These are phyloP conservation scores for Dryadomyces sulphureus DNA, from an alignment of 2,329 filamentous ascomycete genomes.

Conservation along the genomic window DNA sequence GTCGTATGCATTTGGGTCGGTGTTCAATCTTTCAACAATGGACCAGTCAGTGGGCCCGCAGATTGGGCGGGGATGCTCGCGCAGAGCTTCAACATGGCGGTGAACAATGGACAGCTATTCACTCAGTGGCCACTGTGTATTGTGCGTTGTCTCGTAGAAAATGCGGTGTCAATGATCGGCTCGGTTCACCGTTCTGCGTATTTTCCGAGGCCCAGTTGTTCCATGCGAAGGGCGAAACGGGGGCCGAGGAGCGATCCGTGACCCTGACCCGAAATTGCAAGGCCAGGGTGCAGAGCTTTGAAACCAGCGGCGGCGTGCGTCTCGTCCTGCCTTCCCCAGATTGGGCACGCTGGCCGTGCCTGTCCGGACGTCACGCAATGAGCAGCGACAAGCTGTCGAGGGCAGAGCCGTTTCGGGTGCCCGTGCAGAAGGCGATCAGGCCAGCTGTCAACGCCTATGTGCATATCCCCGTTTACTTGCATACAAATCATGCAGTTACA, in stretches of 20 bases:
- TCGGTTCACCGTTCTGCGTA: neutral
- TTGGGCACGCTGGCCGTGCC: no score
- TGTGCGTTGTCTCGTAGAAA: no score
- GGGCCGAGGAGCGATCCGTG: neutral
- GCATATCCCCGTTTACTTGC: no score
- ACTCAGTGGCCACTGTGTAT: no score
- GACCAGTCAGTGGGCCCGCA: constrained; percentile 1
- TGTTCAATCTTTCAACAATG: constrained; percentile 12
- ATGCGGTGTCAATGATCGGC: constrained; percentile 1
- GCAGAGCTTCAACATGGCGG: neutral
- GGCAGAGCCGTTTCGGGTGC: no score
- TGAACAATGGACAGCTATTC: neutral
- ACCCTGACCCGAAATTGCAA: neutral
- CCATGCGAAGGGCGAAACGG: neutral
- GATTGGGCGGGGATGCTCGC: neutral
- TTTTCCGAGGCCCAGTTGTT: neutral
- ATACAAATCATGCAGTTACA: no score
- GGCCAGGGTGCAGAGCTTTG: neutral
- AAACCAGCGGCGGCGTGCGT: neutral
- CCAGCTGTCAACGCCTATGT: no score
- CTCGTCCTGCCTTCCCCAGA: neutral
- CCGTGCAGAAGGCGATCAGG: no score
- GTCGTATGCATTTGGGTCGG: constrained; percentile 2
- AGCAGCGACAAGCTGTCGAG: no score
- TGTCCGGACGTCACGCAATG: no score